Conservation (phyloP, 2,329 filamentous ascomycete genomes). For the Aspergillus intermedius region DNA sequence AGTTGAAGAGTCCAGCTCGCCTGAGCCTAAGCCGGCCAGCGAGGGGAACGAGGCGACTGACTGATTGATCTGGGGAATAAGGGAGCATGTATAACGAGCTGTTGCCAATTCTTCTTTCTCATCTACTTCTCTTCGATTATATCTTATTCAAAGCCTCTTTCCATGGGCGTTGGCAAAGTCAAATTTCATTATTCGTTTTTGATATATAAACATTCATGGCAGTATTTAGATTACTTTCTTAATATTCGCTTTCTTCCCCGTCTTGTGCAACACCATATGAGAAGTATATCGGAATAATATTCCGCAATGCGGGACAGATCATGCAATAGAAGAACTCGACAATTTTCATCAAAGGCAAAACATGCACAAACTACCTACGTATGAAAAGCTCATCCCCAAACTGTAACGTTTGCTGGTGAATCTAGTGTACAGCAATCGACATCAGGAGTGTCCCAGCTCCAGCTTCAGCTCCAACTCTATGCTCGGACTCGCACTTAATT, state of each 20-base stretch:
- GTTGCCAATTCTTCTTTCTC: constrained; percentile 7
- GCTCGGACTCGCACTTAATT: not conserved
- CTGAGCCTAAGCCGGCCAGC: constrained; percentile 41
- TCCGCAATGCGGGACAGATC: constrained; percentile 1
- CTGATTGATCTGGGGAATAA: constrained; percentile 9
- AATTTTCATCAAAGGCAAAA: constrained; percentile 22
- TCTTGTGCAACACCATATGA: not conserved
- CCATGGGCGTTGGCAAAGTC: not conserved
- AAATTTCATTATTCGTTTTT: not conserved
- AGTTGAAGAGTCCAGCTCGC: constrained; percentile 25
- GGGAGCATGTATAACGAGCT: constrained; percentile 16
- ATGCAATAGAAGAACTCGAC: constrained; percentile 21
- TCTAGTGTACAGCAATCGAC: constrained; percentile 29
- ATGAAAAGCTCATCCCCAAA: constrained; percentile 14
- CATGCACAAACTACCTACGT: constrained; percentile 29
- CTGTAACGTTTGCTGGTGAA: constrained; percentile 19
- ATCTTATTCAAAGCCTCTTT: not conserved
- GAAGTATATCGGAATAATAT: no score
- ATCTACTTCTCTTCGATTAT: constrained; percentile 1
- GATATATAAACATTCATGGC: constrained; percentile 5
- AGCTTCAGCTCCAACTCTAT: constrained; percentile 5
- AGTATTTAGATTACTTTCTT: constrained; percentile 3
- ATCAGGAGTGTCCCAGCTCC: not conserved
- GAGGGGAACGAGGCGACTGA: constrained; percentile 43
- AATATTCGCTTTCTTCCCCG: not conserved